phyloP scores from a whole-genome alignment of 2,329 filamentous ascomycete genomes.

The Chaetomium globosum region DNA sequence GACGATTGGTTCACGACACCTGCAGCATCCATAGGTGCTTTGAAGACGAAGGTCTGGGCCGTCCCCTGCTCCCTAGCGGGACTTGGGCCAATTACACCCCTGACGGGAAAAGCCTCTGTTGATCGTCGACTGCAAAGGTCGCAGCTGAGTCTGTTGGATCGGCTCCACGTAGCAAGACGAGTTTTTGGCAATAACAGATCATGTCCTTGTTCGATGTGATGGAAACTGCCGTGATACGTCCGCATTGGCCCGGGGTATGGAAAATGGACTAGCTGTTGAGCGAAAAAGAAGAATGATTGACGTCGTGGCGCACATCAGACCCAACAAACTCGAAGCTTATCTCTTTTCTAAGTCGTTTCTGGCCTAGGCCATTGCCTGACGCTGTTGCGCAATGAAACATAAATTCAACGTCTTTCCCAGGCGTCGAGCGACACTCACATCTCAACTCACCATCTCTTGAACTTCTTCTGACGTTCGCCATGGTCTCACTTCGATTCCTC shows the following conservation, averaged over 20 bases:
- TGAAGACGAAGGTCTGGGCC: too few species aligned
- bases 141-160: not conserved
- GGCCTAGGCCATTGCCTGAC: not conserved
- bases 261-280: not conserved
- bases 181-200: not conserved
- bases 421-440: not conserved
- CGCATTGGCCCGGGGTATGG: not conserved
- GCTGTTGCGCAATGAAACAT: not conserved
- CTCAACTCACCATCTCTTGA: not conserved
- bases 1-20: too few species aligned
- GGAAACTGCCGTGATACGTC: not conserved
- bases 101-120: not conserved
- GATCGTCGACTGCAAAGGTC: not conserved
- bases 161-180: not conserved
- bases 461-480: not conserved
- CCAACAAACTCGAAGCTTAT: not conserved
- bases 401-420: not conserved
- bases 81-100: not conserved
- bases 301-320: not conserved
- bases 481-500: slow-evolving; percentile 9
- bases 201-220: not conserved
- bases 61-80: not conserved
- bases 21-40: too few species aligned
- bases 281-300: not conserved
- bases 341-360: not conserved